These are phyloP conservation scores for Zopfia rhizophila DNA, from an alignment of 2,329 filamentous ascomycete genomes.

Conservation along the genomic window DNA sequence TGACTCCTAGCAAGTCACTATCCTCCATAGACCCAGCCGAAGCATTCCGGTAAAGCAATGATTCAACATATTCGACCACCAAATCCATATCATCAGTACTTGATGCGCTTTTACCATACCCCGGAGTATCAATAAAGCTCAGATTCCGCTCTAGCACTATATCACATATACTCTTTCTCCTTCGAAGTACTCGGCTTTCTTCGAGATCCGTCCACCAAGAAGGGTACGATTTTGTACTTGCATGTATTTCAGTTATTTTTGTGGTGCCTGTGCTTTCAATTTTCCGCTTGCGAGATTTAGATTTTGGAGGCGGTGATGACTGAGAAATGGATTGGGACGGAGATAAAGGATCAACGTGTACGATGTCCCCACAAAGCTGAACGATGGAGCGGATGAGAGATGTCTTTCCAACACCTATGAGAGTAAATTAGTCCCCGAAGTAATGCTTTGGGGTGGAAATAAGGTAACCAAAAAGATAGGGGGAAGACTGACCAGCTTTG, in stretches of 20 bases:
- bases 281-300: slow-evolving; percentile 39
- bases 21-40: slow-evolving; percentile 72
- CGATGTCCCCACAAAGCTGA: slow-evolving; percentile 88
- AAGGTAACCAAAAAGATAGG: not conserved
- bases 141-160: slow-evolving; percentile 88
- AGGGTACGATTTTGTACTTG: slow-evolving; percentile 73
- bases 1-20: slow-evolving; percentile 76
- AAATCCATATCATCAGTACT: slow-evolving; percentile 36
- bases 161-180: slow-evolving; percentile 75
- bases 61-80: slow-evolving; percentile 76
- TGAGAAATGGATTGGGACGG: slow-evolving; percentile 38
- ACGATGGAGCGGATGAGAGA: slow-evolving; percentile 89
- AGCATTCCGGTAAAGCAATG: slow-evolving; percentile 71
- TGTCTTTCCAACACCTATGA: slow-evolving; percentile 84
- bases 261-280: slow-evolving; percentile 31
- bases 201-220: slow-evolving; percentile 89
- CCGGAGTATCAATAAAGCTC: slow-evolving; percentile 89
- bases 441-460: not conserved
- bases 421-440: slow-evolving; percentile 21
- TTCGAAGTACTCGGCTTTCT: slow-evolving; percentile 67
- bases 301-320: slow-evolving; percentile 29
- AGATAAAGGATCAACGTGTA: slow-evolving; percentile 81
- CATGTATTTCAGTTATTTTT: slow-evolving; percentile 54
- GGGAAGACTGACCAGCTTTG: slow-evolving; percentile 67
- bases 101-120: slow-evolving; percentile 62